Evolutionary conservation across 495 filamentous ascomycete species (phyloP).

Genomic region (Annulohypoxylon moriforme): DNA sequence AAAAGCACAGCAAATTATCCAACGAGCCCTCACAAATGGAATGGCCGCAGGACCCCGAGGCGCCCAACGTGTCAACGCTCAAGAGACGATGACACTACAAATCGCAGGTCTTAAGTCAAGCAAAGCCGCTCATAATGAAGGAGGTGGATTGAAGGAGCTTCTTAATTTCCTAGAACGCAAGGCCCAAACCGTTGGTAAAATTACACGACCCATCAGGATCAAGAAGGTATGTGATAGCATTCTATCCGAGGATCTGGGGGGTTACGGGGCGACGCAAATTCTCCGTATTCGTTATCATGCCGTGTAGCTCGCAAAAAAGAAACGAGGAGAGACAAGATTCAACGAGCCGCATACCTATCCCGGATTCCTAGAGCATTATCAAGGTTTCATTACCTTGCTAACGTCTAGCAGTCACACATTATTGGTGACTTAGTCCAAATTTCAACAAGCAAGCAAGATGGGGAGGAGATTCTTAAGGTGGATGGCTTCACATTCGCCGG

Average conservation of each 20-base stretch:
- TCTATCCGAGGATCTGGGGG: slow-evolving; percentile 53
- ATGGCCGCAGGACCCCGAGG: slow-evolving; percentile 29
- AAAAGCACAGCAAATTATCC: slow-evolving; percentile 48
- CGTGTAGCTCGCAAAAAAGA: slow-evolving; percentile 57
- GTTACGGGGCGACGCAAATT: slow-evolving; percentile 53
- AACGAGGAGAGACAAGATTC: slow-evolving; percentile 59
- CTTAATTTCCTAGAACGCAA: slow-evolving; percentile 87
- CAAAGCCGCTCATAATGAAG: slow-evolving; percentile 75
- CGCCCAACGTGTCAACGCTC: slow-evolving; percentile 24
- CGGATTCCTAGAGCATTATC: slow-evolving; percentile 59
- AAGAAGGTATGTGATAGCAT: slow-evolving; percentile 81
- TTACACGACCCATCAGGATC: slow-evolving; percentile 70
- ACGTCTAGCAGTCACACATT: slow-evolving; percentile 75
- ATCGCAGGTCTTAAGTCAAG: slow-evolving; percentile 80
- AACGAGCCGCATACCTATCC: slow-evolving; percentile 50
- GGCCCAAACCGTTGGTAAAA: slow-evolving; percentile 66
- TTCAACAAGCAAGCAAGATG: slow-evolving; percentile 71
- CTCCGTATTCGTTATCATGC: slow-evolving; percentile 62
- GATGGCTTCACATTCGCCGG: slow-evolving; percentile 75
- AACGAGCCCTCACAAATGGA: slow-evolving; percentile 46
- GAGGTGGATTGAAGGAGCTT: slow-evolving; percentile 77
- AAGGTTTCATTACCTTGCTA: slow-evolving; percentile 72
- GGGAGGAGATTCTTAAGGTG: slow-evolving; percentile 68
- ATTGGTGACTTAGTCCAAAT: slow-evolving; percentile 77
- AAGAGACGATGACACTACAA: slow-evolving; percentile 56